phyloP scores from a whole-genome alignment of 1,284 basidiomycete genomes.

The Coniferiporia sulphurascens region DNA sequence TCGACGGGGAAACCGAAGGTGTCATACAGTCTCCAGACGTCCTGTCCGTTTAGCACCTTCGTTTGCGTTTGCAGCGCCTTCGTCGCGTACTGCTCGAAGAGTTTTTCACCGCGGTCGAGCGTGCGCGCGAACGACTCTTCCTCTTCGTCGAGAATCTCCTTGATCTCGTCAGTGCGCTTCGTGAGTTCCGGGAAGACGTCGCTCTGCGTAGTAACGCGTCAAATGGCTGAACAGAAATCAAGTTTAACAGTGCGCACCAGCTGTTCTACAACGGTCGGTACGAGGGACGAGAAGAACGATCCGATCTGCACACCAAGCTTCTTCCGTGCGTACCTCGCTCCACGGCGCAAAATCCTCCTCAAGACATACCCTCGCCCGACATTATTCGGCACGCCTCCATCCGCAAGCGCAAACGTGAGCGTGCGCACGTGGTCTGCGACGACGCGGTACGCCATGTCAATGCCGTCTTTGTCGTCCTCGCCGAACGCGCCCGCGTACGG shows the following conservation, averaged over 20 bases:
- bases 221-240: background rate
- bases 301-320: constrained; percentile 95
- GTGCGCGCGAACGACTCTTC: constrained; percentile 96
- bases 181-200: constrained; percentile 92
- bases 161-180: constrained; percentile 80
- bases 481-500: constrained; percentile 90
- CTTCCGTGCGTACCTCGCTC: constrained; percentile 92
- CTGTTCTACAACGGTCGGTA: constrained; percentile 86
- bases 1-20: constrained; percentile 99
- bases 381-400: constrained; percentile 95
- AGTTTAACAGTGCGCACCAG: constrained; percentile 51
- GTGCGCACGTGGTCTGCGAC: constrained; percentile 97
- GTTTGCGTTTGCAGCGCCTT: constrained; percentile 62
- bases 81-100: constrained; percentile 89
- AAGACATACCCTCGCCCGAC: constrained; percentile 96
- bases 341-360: constrained; percentile 86
- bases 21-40: constrained; percentile 97
- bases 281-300: constrained; percentile 89
- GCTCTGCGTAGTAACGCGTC: constrained; percentile 44
- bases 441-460: constrained; percentile 97
- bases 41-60: constrained; percentile 79
- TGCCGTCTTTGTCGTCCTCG: constrained; percentile 87
- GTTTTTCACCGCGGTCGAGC: constrained; percentile 92
- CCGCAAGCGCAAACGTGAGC: constrained; percentile 91
- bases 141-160: constrained; percentile 96